phyloP scores from a whole-genome alignment of 1,284 basidiomycete species.

The Boletus semigastroideus region DNA sequence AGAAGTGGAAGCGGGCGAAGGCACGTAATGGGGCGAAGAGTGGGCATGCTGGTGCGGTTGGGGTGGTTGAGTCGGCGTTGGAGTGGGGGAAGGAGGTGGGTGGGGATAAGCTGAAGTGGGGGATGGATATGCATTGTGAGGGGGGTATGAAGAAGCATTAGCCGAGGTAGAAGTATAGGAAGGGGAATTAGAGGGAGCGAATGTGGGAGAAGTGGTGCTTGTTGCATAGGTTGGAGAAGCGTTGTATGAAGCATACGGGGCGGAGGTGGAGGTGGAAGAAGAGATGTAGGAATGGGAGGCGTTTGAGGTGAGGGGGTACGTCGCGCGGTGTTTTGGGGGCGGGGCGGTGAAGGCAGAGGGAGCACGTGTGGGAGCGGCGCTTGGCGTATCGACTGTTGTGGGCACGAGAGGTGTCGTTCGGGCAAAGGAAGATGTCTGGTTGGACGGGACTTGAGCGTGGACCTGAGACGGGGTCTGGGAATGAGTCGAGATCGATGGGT shows the following conservation, averaged over 20 bases:
- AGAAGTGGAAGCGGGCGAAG: conserved; percentile 22
- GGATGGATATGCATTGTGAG: conserved; percentile 27
- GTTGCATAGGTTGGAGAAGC: conserved; percentile 21
- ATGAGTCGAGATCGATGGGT: conserved; percentile 16
- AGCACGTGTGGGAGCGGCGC: conserved; percentile 12
- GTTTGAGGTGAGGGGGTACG: conserved; percentile 21
- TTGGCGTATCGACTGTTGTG: conserved; percentile 35
- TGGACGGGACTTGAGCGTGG: conserved; percentile 18
- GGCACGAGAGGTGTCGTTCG: conserved; percentile 37
- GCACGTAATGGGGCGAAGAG: conserved; percentile 24
- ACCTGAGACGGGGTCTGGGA: conserved; percentile 25
- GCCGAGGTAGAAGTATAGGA: conserved; percentile 19
- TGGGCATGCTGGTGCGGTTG: conserved; percentile 21
- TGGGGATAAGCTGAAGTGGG: conserved; percentile 31
- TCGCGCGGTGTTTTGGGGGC: conserved; percentile 24
- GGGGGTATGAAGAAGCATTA: conserved; percentile 15
- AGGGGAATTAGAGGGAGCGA: conserved; percentile 22
- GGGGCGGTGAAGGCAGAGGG: conserved; percentile 16
- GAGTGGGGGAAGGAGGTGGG: conserved; percentile 31
- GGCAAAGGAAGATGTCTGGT: conserved; percentile 25
- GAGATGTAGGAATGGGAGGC: conserved; percentile 18
- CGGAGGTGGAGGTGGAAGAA: conserved; percentile 19
- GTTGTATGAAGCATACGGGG: conserved; percentile 26
- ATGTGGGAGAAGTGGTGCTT: conserved; percentile 26
- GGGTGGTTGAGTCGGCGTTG: conserved; percentile 27